phyloP scores from a whole-genome alignment of 169 alveolate species.

The Plasmodium falciparum region DNA sequence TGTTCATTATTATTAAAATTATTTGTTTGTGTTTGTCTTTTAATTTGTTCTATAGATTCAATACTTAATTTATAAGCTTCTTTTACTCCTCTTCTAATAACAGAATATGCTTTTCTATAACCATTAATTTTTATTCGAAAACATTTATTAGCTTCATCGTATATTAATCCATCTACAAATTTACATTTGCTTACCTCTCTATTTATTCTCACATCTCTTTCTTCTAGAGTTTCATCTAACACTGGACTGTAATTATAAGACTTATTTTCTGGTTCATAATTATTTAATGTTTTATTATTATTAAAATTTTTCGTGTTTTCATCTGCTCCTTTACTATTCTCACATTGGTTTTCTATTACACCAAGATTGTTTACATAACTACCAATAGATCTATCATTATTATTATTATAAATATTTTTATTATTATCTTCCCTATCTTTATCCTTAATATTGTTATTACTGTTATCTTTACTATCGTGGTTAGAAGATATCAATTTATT shows the following conservation, averaged over 20 bases:
- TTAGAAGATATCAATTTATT: slow-evolving; percentile 10
- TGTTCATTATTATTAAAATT: slow-evolving; percentile 27
- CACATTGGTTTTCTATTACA: slow-evolving; percentile 14
- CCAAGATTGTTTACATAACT: slow-evolving; percentile 22
- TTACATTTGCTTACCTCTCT: slow-evolving; percentile 71
- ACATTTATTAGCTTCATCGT: slow-evolving; percentile 76
- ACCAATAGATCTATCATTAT: too few species aligned
- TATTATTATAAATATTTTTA: too few species aligned
- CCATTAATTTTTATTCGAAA: slow-evolving; percentile 74
- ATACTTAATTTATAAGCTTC: slow-evolving; percentile 76
- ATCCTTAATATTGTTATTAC: not conserved
- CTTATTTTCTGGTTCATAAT: slow-evolving; percentile 19
- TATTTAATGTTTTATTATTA: slow-evolving; percentile 19
- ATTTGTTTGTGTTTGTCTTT: slow-evolving; percentile 17
- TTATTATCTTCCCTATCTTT: too few species aligned
- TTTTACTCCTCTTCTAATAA: slow-evolving; percentile 76
- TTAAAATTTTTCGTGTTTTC: not conserved
- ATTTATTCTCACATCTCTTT: slow-evolving; percentile 75
- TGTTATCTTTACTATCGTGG: not conserved
- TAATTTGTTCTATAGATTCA: slow-evolving; percentile 58
- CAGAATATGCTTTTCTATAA: slow-evolving; percentile 74
- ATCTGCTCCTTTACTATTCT: slow-evolving; percentile 28
- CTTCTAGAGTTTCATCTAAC: slow-evolving; percentile 57
- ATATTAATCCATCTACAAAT: slow-evolving; percentile 72
- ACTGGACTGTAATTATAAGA: slow-evolving; percentile 19